Evolutionary conservation across 2,329 filamentous ascomycete genomes (phyloP), one percentile per base, ranked within the genome.

Genomic region (Zalaria obscura): DNA sequence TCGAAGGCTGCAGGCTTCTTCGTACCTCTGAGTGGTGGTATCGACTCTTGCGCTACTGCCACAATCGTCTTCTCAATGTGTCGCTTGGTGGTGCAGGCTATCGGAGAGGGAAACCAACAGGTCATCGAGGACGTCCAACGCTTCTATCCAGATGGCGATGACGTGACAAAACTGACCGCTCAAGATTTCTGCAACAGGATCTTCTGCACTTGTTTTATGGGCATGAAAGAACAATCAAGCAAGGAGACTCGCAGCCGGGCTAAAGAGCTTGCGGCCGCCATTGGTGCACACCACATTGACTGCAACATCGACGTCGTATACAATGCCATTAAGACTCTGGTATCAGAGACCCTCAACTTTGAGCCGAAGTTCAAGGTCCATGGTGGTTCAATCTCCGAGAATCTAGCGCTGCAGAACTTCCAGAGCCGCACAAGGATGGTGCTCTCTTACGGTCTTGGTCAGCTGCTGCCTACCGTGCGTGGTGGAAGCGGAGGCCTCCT

Each of bases 221-320:
- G 81, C 7, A 87, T 65, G 61, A 54, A 78, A 53, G 63, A 69
- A 49, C 75, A 80, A 47, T 80, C 79, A 35, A 78, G 73, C 39
- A 62, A 65, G 35, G 80, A 85, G 48, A 87, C 83, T 0, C 65
- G 83, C 6, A 65, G 69, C 37, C 68, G 84, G 27, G 80, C 84
- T 1, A 72, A 73, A 52, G 66, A 72, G 0, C 67, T 89, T 2
- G 61, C 68, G 1, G 54, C 65, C 3, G 68, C 65, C 4, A 85
- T 89, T 40, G 83, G 83, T 3, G 68, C 73, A 10, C 78, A 86
- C 52, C 85, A 91, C 54, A 68, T 75, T 3, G 73, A 88, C 52
- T 65, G 86, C 36, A 75, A 86, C 52, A 86, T 89, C 43, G 84
- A 89, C 53, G 68, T 69, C 2, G 69, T 79, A 5, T 76, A 78